Base-by-base conservation (phyloP, 768 basidiomycete species). In the Leccinum variicolor region DNA sequence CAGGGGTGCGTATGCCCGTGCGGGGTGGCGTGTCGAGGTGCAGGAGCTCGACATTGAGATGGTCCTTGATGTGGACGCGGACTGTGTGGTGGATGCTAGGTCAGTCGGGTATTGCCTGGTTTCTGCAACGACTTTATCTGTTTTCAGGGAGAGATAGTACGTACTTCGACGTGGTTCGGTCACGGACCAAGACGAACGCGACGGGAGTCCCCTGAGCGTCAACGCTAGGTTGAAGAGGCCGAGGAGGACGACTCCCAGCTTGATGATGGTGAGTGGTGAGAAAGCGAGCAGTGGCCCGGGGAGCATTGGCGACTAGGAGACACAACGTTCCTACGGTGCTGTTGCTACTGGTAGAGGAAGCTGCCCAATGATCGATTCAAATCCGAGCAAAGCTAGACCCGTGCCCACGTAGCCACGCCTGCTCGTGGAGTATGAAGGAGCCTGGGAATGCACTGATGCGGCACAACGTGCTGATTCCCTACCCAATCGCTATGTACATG, bases 181-280 rank as follows among this genome's bases (percentile, higher is more conserved):
- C 25, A 34, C 7, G 26, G 53, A 55, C 1, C 49, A 36, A n/a
- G 57, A 15, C 6, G 39, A n/a, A 26, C 34, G 26, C 0, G 31
- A 26, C 0, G 31, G 34, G 14, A 4, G 9, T 6, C 45, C 51
- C 23, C n/a, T 57, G 54, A 66, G 45, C 15, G n/a, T 34, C 26
- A 69, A 8, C 0, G 7, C 14, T 39, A 66, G 33, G 47, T 69
- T 67, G 50, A 66, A 53, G 19, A 58, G 3, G 39, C 66, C 67
- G 10, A 67, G 66, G 4, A 66, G 23, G 1, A 69, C 2, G 25
- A 61, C 64, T 13, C 39, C 41, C 17, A 69, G 43, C 49, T 69
- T 69, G 33, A 69, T 54, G 52, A 67, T 3, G n/a, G 52, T 58
- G 45, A 67, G 59, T 14, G 67, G 4, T 3, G 63, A 53, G 36